Evolutionary conservation across 306 rosid genomes (phyloP), one percentile per base, ranked within the genome.

Genomic region (Medicago arabica): DNA sequence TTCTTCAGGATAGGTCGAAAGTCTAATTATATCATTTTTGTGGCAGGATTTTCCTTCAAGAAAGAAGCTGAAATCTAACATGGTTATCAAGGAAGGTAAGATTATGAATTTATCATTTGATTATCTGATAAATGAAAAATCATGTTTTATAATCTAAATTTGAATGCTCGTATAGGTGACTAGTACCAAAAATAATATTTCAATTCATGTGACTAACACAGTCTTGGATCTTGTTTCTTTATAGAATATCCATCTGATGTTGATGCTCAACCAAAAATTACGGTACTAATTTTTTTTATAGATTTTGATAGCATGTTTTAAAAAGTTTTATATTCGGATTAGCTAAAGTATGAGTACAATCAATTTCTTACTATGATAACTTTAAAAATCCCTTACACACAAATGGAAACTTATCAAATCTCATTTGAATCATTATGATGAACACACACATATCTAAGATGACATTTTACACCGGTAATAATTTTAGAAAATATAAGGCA

Each of bases 71-170:
- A 50, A 72, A 59, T 43, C 49, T 59, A 62, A 79, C 19, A 49
- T 49, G 78, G 34, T 69, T 51, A 78, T 43, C 69, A 78, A 19
- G 80, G 79, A 85, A 72, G 84, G 91, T 87, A 74, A 74, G 69
- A 36, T 78, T 62, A 39, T 39, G 34, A 12, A 6, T 53, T 73
- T 81, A 46, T 15, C 62, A 16, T 77, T 74, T 63, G 41, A 23
- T 82, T 67, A 69, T 40, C 43, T 21, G 41, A 55, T 50, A 46
- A 75, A 21, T 79, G 36, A 16, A 75, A 67, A 25, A 43, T 77
- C 61, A 72, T 51, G 71, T 38, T 46, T 77, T 47, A 21, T 21
- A 41, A 67, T 66, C 69, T 68, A 74, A 44, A 81, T 85, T 69
- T 79, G 67, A 80, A 64, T 66, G 80, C 49, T 39, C 58, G 49